These are phyloP conservation scores for Tolypocladium album DNA, from an alignment of 2,329 filamentous ascomycete species.

Conservation along the genomic window DNA sequence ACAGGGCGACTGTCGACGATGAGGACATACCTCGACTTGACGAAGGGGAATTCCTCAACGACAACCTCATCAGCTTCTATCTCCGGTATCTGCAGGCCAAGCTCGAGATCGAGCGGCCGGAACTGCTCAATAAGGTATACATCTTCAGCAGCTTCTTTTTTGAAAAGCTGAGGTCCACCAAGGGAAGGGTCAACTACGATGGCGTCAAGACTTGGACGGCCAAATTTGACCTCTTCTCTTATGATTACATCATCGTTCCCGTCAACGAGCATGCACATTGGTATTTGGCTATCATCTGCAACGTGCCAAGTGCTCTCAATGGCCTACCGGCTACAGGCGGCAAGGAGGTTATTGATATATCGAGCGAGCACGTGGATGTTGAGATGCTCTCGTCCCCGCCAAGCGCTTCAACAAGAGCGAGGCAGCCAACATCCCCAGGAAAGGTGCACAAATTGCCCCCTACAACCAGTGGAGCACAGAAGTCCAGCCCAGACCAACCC, in stretches of 20 bases:
- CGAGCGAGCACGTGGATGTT: background rate
- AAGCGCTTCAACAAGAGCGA: background rate
- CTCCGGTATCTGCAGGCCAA: constrained; percentile 60
- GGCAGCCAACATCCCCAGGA: background rate
- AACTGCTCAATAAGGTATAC: constrained; percentile 57
- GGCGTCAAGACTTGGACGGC: constrained; percentile 82
- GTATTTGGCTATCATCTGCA: constrained; percentile 94
- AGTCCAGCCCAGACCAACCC: constrained; percentile 39
- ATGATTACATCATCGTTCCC: constrained; percentile 84
- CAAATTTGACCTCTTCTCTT: constrained; percentile 71
- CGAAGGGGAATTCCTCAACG: constrained; percentile 80
- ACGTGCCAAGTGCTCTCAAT: constrained; percentile 53
- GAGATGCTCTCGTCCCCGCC: background rate
- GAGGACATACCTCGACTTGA: constrained; percentile 69
- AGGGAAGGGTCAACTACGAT: constrained; percentile 66
- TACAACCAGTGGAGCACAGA: constrained; percentile 9
- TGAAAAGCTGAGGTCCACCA: constrained; percentile 56
- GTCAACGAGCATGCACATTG: constrained; percentile 84
- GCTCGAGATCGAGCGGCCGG: constrained; percentile 41
- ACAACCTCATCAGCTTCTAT: constrained; percentile 86
- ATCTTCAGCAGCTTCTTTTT: constrained; percentile 95
- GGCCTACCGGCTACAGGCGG: constrained; percentile 7
- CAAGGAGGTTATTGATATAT: constrained; percentile 3
- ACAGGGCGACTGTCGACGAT: constrained; percentile 55
- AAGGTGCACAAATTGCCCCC: constrained; percentile 5